Base-by-base conservation (phyloP, 768 basidiomycete genomes). In the Pisolithus marmoratus region DNA sequence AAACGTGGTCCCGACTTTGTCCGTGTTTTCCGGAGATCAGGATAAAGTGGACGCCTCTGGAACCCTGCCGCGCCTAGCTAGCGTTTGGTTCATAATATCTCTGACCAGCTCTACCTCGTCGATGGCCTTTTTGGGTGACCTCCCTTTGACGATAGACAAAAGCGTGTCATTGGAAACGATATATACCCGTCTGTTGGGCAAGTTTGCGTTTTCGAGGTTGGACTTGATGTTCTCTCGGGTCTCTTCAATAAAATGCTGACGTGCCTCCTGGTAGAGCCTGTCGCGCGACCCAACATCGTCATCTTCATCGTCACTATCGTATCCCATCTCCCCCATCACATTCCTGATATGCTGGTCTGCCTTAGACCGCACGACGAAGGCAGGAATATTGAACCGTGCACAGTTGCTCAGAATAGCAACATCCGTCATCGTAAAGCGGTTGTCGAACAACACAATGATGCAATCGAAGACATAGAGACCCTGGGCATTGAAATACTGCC, bases 401-500 rank as follows among this genome's bases (percentile, higher is more conserved):
- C 63, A 66, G 51, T 67, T 68, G 6, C 52, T 49, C 27, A 72
- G 63, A 49, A 72, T 67, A 11, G 68, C 63, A 9, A 67, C 51
- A n/a, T 69, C 70, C 3, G 70, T 69, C 56, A 54, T 57, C 0
- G 68, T 69, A 51, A 72, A 68, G 0, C 70, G 63, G 48, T 63
- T 63, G 53, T 64, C 63, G 41, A 70, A 63, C 19, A 71, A 47
- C 2, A 72, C 58, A 26, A 71, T 37, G 49, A 71, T 62, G 19
- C 56, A 61, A 44, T 72, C 71, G 36, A 72, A 71, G 41, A 69
- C 61, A 23, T 67, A 72, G 12, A 72, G 64, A 1, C 70, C 70
- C 27, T 70, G 66, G 2, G 58, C 45, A n/a, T 70, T 70, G 58
- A 72, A 72, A 46, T 72, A 72, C n/a, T 68, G 58, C 68, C 68